These are phyloP conservation scores for Globisporangium spinosum DNA, from an alignment of 352 stramenopile species.

Conservation along the genomic window DNA sequence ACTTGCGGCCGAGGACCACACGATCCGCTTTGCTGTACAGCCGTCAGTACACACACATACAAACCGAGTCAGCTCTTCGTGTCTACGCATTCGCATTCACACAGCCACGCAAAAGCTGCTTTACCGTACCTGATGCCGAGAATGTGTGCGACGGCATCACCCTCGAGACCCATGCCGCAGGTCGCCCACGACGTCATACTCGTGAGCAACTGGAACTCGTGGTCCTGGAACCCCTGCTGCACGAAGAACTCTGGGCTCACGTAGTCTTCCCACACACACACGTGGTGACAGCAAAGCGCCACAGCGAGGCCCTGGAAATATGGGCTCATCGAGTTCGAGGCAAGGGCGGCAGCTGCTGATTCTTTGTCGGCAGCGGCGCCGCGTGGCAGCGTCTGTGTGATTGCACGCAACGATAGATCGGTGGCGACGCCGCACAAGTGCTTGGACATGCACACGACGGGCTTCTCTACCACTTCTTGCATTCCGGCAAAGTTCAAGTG, in stretches of 20 bases:
- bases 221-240: slow-evolving; percentile 42
- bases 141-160: slow-evolving; percentile 59
- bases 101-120: not conserved
- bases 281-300: slow-evolving; percentile 80
- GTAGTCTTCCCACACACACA: slow-evolving; percentile 74
- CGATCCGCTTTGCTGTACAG: slow-evolving; percentile 57
- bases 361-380: not conserved
- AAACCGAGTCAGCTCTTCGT: not conserved
- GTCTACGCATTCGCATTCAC: slow-evolving; percentile 3
- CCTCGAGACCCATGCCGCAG: slow-evolving; percentile 62
- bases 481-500: slow-evolving; percentile 77
- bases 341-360: not conserved
- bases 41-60: not conserved
- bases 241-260: slow-evolving; percentile 59
- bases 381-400: slow-evolving; percentile 49
- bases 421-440: slow-evolving; percentile 82
- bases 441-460: slow-evolving; percentile 83
- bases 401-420: slow-evolving; percentile 69
- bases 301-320: slow-evolving; percentile 58
- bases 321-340: slow-evolving; percentile 21
- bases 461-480: slow-evolving; percentile 38
- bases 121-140: slow-evolving; percentile 62
- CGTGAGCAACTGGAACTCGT: slow-evolving; percentile 60
- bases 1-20: slow-evolving; percentile 54
- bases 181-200: slow-evolving; percentile 81